These are phyloP conservation scores for Leccinellum albellum DNA, from an alignment of 768 basidiomycete species.

Conservation along the genomic window DNA sequence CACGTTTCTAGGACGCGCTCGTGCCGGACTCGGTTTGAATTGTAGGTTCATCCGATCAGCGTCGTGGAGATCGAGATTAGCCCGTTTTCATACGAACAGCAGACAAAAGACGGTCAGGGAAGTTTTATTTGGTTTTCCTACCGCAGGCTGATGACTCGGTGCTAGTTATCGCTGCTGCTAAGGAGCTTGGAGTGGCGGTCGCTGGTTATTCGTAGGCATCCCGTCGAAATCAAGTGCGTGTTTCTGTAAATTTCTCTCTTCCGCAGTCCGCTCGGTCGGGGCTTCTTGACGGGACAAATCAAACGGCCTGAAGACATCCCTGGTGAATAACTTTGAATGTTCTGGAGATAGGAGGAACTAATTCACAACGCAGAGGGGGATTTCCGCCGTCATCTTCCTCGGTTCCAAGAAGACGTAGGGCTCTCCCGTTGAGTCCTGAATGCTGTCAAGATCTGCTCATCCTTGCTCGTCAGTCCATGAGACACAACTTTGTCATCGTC, in stretches of 20 bases:
- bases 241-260: neutral
- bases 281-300: conserved; percentile 4
- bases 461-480: conserved; percentile 16
- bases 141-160: neutral
- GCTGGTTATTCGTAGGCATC: conserved; percentile 52
- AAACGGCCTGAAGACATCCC: neutral
- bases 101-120: conserved; percentile 39
- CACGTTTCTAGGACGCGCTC: too few species aligned
- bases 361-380: conserved; percentile 6
- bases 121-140: neutral
- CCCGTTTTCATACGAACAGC: conserved; percentile 52
- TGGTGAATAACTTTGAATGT: neutral
- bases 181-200: conserved; percentile 52
- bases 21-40: neutral
- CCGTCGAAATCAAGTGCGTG: neutral
- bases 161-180: conserved; percentile 47
- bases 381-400: conserved; percentile 22
- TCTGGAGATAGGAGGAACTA: neutral
- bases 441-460: conserved; percentile 29
- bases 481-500: neutral
- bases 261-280: conserved; percentile 10
- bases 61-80: conserved; percentile 68
- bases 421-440: conserved; percentile 23
- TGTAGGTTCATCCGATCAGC: conserved; percentile 50
- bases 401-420: conserved; percentile 43